Conservation (phyloP, 805 yeast species). For the Yamadazyma insecticola region DNA sequence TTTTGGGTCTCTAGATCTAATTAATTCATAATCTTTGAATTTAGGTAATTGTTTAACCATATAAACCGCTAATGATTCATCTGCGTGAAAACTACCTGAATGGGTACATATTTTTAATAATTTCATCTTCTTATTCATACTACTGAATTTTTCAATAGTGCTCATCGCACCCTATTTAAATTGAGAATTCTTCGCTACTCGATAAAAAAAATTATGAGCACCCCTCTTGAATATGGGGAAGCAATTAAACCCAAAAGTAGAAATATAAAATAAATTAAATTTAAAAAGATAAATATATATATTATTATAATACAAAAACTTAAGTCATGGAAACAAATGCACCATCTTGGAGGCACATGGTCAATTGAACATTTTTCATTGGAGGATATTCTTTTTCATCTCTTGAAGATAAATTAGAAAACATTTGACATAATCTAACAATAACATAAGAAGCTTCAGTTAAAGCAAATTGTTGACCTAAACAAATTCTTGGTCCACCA, state of each 20-base stretch:
- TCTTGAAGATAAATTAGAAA: conserved; percentile 14
- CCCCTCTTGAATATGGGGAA: too few relatives aligned
- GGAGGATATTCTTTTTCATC: conserved; percentile 27
- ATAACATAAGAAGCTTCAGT: conserved; percentile 46
- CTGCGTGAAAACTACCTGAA: conserved; percentile 95
- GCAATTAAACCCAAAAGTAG: too few relatives aligned
- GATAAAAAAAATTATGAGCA: too few relatives aligned
- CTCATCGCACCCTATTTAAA: too few relatives aligned
- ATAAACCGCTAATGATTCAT: conserved; percentile 90
- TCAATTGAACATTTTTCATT: conserved; percentile 23
- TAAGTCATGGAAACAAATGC: conserved; percentile 6
- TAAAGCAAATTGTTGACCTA: conserved; percentile 54
- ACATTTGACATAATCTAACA: conserved; percentile 29
- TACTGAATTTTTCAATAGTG: background rate
- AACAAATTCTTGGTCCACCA: conserved; percentile 54
- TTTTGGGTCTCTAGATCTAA: conserved; percentile 79
- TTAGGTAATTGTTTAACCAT: conserved; percentile 71
- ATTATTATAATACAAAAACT: background rate
- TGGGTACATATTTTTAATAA: conserved; percentile 76
- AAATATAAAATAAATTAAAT: background rate
- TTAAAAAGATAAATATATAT: background rate
- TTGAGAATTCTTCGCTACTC: too few relatives aligned
- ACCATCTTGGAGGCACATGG: conserved; percentile 16
- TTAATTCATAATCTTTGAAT: conserved; percentile 59
- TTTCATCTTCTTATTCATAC: conserved; percentile 7